Conservation (phyloP, 1,139 yeast genomes). For the Saccharomyces pastorianus region DNA sequence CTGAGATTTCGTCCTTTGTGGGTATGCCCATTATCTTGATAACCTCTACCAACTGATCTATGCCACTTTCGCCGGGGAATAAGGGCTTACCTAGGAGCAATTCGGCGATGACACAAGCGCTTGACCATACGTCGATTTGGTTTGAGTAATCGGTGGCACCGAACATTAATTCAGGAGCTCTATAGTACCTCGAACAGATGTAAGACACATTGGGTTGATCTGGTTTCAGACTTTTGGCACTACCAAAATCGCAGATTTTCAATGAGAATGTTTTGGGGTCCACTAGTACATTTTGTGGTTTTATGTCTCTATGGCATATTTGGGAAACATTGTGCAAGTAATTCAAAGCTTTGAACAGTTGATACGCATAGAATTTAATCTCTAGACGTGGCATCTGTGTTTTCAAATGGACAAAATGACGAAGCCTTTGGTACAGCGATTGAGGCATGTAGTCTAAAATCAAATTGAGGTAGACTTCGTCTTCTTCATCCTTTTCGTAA, state of each 20-base stretch:
- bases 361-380: slow-evolving; percentile 84
- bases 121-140: slow-evolving; percentile 94
- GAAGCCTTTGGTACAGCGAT: slow-evolving; percentile 83
- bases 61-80: slow-evolving; percentile 96
- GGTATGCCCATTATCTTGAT: slow-evolving; percentile 96
- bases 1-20: slow-evolving; percentile 78
- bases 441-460: slow-evolving; percentile 94
- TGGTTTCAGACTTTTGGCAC: slow-evolving; percentile 84
- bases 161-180: slow-evolving; percentile 89
- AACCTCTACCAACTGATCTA: slow-evolving; percentile 93
- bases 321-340: slow-evolving; percentile 79
- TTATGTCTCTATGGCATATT: slow-evolving; percentile 94
- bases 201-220: slow-evolving; percentile 91
- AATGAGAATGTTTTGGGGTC: slow-evolving; percentile 78
- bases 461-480: slow-evolving; percentile 72
- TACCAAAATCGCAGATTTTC: slow-evolving; percentile 95
- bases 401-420: slow-evolving; percentile 69
- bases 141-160: slow-evolving; percentile 91
- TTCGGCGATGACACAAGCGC: slow-evolving; percentile 98
- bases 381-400: slow-evolving; percentile 81
- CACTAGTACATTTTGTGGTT: slow-evolving; percentile 87
- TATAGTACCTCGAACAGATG: slow-evolving; percentile 90
- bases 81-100: slow-evolving; percentile 89
- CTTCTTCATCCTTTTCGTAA: slow-evolving; percentile 50
- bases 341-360: slow-evolving; percentile 81